Conservation (phyloP, 495 filamentous ascomycete genomes). For the Annulohypoxylon bovei region DNA sequence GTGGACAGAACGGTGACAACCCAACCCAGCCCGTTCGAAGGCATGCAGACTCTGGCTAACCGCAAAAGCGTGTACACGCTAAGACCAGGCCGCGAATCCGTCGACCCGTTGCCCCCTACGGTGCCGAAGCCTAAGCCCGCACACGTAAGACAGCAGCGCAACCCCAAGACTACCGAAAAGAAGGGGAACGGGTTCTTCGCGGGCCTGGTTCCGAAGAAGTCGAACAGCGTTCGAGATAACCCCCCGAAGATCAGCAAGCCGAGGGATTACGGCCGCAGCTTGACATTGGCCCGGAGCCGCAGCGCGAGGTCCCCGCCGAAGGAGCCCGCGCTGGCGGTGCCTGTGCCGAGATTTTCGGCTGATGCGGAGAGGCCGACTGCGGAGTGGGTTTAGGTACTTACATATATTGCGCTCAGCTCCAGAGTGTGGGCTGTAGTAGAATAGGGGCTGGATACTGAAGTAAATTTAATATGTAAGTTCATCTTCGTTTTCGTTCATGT, state of each 20-base stretch:
- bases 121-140: not conserved
- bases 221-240: too few relatives aligned
- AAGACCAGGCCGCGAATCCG: not conserved
- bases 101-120: not conserved
- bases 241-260: not conserved
- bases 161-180: too few relatives aligned
- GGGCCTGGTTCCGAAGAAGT: too few relatives aligned
- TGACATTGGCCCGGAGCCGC: not conserved
- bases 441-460: too few relatives aligned
- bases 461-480: too few relatives aligned
- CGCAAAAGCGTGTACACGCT: not conserved
- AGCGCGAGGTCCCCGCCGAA: not conserved
- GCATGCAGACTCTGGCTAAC: slow-evolving; percentile 9
- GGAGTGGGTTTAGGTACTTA: not conserved
- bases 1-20: not conserved
- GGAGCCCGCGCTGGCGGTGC: not conserved
- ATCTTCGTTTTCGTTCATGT: too few relatives aligned
- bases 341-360: not conserved
- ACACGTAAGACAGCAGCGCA: too few relatives aligned
- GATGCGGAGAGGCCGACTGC: not conserved
- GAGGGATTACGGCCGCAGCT: not conserved
- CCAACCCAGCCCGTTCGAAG: slow-evolving; percentile 24
- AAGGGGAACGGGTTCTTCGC: not conserved
- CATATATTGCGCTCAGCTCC: too few relatives aligned
- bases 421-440: too few relatives aligned